These are phyloP conservation scores for Rhododendron molle DNA, from an alignment of 148 eudicot genomes.

Conservation along the genomic window DNA sequence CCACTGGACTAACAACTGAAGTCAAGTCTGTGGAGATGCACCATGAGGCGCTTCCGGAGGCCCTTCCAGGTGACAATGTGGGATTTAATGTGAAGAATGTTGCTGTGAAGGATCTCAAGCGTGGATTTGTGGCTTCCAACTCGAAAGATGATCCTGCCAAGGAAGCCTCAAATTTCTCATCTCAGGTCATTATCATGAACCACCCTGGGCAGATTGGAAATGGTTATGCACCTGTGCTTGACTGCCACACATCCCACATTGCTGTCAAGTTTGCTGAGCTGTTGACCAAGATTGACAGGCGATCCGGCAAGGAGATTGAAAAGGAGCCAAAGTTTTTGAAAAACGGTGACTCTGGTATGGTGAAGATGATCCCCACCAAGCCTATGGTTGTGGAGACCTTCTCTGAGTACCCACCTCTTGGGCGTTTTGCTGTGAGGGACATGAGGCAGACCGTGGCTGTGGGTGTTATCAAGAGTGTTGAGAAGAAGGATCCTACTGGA, in stretches of 20 bases:
- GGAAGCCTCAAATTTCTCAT: slow-evolving; percentile 18
- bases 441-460: slow-evolving; percentile 32
- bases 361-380: slow-evolving; percentile 29
- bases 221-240: slow-evolving; percentile 27
- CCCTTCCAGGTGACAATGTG: slow-evolving; percentile 22
- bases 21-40: slow-evolving; percentile 32
- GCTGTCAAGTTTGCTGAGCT: slow-evolving; percentile 23
- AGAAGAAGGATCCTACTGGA: slow-evolving; percentile 40
- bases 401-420: slow-evolving; percentile 21
- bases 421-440: slow-evolving; percentile 28
- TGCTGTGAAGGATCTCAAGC: slow-evolving; percentile 28
- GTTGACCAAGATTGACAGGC: slow-evolving; percentile 27
- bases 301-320: slow-evolving; percentile 28
- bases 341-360: slow-evolving; percentile 24
- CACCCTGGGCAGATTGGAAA: slow-evolving; percentile 29
- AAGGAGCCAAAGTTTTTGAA: slow-evolving; percentile 30
- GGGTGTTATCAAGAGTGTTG: slow-evolving; percentile 37
- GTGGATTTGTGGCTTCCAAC: slow-evolving; percentile 23
- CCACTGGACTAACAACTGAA: slow-evolving; percentile 26
- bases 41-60: slow-evolving; percentile 20
- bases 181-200: slow-evolving; percentile 29
- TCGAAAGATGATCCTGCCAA: slow-evolving; percentile 26
- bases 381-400: slow-evolving; percentile 29
- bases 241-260: slow-evolving; percentile 28
- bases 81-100: slow-evolving; percentile 28